Conservation (phyloP, 1,284 basidiomycete genomes). For the Puccinia coronata region DNA sequence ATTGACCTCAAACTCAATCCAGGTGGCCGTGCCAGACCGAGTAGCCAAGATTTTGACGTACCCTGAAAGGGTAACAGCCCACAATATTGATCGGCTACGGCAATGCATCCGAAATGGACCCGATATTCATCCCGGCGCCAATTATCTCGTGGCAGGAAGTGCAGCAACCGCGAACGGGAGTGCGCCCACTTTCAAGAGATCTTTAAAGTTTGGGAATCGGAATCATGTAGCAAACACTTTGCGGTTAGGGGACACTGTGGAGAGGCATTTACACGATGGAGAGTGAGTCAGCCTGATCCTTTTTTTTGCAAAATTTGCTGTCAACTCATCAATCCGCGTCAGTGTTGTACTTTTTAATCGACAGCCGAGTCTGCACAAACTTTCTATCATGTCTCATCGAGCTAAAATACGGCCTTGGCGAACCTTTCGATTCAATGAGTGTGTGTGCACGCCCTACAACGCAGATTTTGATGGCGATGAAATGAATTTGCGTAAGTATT, state of each 20-base stretch:
- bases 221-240: slow-evolving; percentile 74
- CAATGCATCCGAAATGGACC: slow-evolving; percentile 84
- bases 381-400: slow-evolving; percentile 98
- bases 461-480: slow-evolving; percentile 99
- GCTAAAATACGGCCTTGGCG: slow-evolving; percentile 96
- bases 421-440: slow-evolving; percentile 96
- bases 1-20: not conserved
- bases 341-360: slow-evolving; percentile 93
- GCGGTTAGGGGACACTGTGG: slow-evolving; percentile 82
- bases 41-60: slow-evolving; percentile 96
- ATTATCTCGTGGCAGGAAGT: slow-evolving; percentile 77
- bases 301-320: not conserved
- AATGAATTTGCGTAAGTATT: slow-evolving; percentile 78
- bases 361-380: slow-evolving; percentile 95
- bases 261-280: slow-evolving; percentile 91
- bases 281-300: slow-evolving; percentile 62
- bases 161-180: slow-evolving; percentile 51
- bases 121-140: slow-evolving; percentile 92
- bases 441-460: slow-evolving; percentile 98
- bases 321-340: not conserved
- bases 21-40: slow-evolving; percentile 83
- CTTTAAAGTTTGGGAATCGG: slow-evolving; percentile 62
- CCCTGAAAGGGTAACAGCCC: slow-evolving; percentile 88
- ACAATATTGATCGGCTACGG: slow-evolving; percentile 81
- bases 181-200: slow-evolving; percentile 70